Percentiles rank a stretch among this genome's conserved stretches.
Conservation (phyloP, 441 rosid species). For the Kokia cookei region DNA sequence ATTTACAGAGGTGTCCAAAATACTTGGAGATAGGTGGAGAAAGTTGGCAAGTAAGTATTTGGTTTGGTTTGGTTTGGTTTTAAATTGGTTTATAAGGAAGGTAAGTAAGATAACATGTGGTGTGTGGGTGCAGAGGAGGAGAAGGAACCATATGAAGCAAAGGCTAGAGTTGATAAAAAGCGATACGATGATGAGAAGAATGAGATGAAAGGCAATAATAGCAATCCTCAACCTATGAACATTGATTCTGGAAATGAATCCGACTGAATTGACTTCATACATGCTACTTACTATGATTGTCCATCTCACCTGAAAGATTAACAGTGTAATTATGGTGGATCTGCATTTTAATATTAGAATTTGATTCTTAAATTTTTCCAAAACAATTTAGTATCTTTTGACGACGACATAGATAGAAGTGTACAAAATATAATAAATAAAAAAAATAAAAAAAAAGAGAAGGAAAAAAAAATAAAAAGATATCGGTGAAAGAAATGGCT, state of each 20-base stretch:
- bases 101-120: not conserved
- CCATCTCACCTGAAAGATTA: too few relatives aligned
- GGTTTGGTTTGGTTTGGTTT: not conserved
- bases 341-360: too few relatives aligned
- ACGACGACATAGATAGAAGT: too few relatives aligned
- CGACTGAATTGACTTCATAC: conserved; percentile 3
- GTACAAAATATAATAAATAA: too few relatives aligned
- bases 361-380: too few relatives aligned
- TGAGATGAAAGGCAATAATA: conserved; percentile 52
- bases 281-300: too few relatives aligned
- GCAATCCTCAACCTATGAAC: conserved; percentile 61
- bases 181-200: conserved; percentile 73
- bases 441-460: too few relatives aligned
- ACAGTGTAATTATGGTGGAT: too few relatives aligned
- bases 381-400: too few relatives aligned
- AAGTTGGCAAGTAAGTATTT: conserved; percentile 54
- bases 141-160: conserved; percentile 75
- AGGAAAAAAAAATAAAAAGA: too few relatives aligned
- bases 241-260: conserved; percentile 58
- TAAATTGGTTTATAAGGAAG: not conserved
- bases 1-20: conserved; percentile 54
- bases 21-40: conserved; percentile 79
- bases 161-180: conserved; percentile 66
- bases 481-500: too few relatives aligned
- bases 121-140: conserved; percentile 55